Evolutionary conservation across 2,329 filamentous ascomycete genomes (phyloP), one percentile per base, ranked within the genome.

Genomic region (Blastomyces emzantsi): DNA sequence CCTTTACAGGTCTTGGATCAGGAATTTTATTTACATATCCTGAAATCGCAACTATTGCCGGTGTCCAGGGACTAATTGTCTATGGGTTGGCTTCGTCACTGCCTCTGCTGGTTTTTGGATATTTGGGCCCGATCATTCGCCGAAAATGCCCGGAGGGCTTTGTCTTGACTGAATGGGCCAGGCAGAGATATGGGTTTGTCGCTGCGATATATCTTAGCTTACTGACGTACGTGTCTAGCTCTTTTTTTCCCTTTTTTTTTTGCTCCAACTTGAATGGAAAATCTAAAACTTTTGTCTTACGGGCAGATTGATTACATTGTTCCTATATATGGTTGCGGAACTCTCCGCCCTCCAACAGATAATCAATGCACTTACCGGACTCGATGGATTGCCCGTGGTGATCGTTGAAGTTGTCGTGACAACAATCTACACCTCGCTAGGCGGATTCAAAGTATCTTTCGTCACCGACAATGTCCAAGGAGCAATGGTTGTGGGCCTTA

Each of bases 281-380:
- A 59, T 39, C 62, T 67, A 66, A n/a, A 33, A 8, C 33, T 9
- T 11, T 51, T 49, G n/a, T 63, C 19, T 30, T 19, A 15, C 9
- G 28, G 17, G 30, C 58, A 81, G 79, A 1, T 80, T 93, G 60
- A 86, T 92, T 60, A 93, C 90, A 1, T 82, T 94, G 69, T 94
- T 93, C 74, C 75, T 94, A 61, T 94, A 93, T 80, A 93, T 94
- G 90, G 86, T 93, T 33, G 85, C 89, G 25, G 90, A 94, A 78
- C 81, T 94, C 54, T 92, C 89, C 9, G 89, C 90, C 15, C 80
- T 94, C 36, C 89, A 91, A 61, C 90, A 93, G 74, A 90, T 93
- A 49, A 82, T 93, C 70, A 87, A 78, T 64, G 82, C 87, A 9
- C 76, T 94, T 69, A 92, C 90, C 0, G 89, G 89, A 1, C 80